A percentile compares a stretch with the other conserved stretches of the same genome.
Evolutionary conservation across 495 filamentous ascomycete species (phyloP).

Genomic region (Podospora fimiseda): DNA sequence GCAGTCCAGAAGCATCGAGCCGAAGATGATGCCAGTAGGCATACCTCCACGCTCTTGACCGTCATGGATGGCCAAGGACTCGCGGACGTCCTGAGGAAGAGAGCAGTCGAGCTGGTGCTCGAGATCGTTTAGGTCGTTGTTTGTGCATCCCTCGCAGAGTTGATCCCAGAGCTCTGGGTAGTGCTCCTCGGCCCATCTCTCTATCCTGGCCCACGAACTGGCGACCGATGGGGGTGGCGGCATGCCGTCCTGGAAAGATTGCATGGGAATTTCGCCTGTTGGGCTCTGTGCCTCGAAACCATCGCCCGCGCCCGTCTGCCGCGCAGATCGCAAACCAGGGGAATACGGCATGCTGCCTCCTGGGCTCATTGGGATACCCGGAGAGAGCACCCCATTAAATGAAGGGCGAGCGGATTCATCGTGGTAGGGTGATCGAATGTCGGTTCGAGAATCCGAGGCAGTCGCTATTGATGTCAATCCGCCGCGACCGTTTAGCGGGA

Average conservation of each 20-base stretch:
- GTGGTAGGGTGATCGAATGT: slow-evolving; percentile 65
- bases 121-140: slow-evolving; percentile 93
- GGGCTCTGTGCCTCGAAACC: slow-evolving; percentile 59
- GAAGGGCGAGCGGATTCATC: slow-evolving; percentile 57
- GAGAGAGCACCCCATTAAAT: slow-evolving; percentile 42
- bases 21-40: slow-evolving; percentile 89
- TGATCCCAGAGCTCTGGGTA: slow-evolving; percentile 94
- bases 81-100: slow-evolving; percentile 85
- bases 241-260: slow-evolving; percentile 85
- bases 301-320: slow-evolving; percentile 53
- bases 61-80: slow-evolving; percentile 86
- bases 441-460: slow-evolving; percentile 68
- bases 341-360: slow-evolving; percentile 69
- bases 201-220: slow-evolving; percentile 92
- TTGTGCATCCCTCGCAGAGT: slow-evolving; percentile 80
- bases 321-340: slow-evolving; percentile 77
- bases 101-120: slow-evolving; percentile 95
- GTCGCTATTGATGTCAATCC: slow-evolving; percentile 73
- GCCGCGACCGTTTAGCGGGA: slow-evolving; percentile 63
- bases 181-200: slow-evolving; percentile 87
- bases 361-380: slow-evolving; percentile 46
- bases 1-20: slow-evolving; percentile 92
- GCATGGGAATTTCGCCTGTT: slow-evolving; percentile 87
- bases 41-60: slow-evolving; percentile 90
- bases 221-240: slow-evolving; percentile 80